Evolutionary conservation across 495 filamentous ascomycete species (phyloP).

Genomic region (Darksidea phi): DNA sequence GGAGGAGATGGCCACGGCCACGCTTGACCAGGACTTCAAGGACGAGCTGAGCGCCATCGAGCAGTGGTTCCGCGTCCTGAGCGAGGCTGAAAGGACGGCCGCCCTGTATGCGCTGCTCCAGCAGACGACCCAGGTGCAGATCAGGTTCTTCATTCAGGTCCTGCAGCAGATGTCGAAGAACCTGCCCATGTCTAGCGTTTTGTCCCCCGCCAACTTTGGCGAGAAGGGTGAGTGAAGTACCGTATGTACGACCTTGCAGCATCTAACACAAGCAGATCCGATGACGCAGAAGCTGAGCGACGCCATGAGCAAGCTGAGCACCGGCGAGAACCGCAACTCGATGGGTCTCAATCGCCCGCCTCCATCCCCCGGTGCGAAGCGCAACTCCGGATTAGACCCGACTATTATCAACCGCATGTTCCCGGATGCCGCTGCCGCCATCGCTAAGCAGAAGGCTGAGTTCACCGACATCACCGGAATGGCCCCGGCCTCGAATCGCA

Average conservation of each 20-base stretch:
- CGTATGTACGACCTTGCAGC: not conserved
- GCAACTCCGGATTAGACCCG: slow-evolving; percentile 89
- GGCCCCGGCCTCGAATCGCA: slow-evolving; percentile 85
- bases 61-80: slow-evolving; percentile 98
- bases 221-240: slow-evolving; percentile 74
- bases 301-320: slow-evolving; percentile 93
- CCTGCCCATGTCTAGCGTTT: slow-evolving; percentile 93
- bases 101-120: slow-evolving; percentile 93
- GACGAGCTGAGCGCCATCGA: slow-evolving; percentile 98
- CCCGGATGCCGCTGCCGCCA: slow-evolving; percentile 94
- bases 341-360: slow-evolving; percentile 67
- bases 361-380: slow-evolving; percentile 73
- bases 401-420: slow-evolving; percentile 98
- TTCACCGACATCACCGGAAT: slow-evolving; percentile 93
- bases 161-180: slow-evolving; percentile 97
- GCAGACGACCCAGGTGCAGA: slow-evolving; percentile 98
- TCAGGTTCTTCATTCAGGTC: slow-evolving; percentile 98
- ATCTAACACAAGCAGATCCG: slow-evolving; percentile 62
- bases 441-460: slow-evolving; percentile 95
- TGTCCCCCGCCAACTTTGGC: slow-evolving; percentile 90
- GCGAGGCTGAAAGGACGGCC: slow-evolving; percentile 93
- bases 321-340: slow-evolving; percentile 83
- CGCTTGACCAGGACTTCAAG: slow-evolving; percentile 98
- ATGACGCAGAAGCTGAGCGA: slow-evolving; percentile 96
- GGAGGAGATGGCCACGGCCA: slow-evolving; percentile 98